These are phyloP conservation scores for Exophiala calicioides DNA, from an alignment of 2,329 filamentous ascomycete genomes.

Conservation along the genomic window DNA sequence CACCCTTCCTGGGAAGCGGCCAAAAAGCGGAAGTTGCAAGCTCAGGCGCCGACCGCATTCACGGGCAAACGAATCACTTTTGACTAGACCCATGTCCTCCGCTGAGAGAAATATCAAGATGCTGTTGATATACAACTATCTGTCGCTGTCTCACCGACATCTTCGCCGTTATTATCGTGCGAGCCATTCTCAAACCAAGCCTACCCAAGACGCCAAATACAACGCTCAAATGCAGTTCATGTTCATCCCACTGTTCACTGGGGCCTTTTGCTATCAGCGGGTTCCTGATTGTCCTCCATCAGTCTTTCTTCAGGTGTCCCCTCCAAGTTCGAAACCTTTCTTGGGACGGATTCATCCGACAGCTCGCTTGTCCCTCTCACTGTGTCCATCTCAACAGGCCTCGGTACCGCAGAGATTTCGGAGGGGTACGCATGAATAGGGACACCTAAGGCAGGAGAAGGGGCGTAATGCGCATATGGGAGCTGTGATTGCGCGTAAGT, in stretches of 20 bases:
- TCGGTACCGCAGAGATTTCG: conserved; percentile 1
- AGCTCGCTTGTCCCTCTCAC: conserved; percentile 7
- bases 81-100: conserved; percentile 25
- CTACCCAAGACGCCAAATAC: too few relatives aligned
- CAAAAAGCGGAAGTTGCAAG: conserved; percentile 59
- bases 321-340: conserved; percentile 1
- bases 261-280: too few relatives aligned
- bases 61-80: conserved; percentile 64
- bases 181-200: too few relatives aligned
- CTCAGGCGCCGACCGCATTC: conserved; percentile 50
- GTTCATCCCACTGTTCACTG: too few relatives aligned
- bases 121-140: not conserved
- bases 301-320: too few relatives aligned
- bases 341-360: not conserved
- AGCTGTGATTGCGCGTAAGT: conserved; percentile 4
- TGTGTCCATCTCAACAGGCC: conserved; percentile 8
- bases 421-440: not conserved
- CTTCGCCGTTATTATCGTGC: too few relatives aligned
- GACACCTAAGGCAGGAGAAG: too few relatives aligned
- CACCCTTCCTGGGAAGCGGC: conserved; percentile 68
- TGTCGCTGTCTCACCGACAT: too few relatives aligned
- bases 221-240: too few relatives aligned
- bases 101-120: not conserved
- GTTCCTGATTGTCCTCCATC: too few relatives aligned
- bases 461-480: too few relatives aligned